Percentiles rank a stretch among this genome's conserved stretches.
These are phyloP conservation scores for Argentina anserina DNA, from an alignment of 306 rosid genomes.

Conservation along the genomic window DNA sequence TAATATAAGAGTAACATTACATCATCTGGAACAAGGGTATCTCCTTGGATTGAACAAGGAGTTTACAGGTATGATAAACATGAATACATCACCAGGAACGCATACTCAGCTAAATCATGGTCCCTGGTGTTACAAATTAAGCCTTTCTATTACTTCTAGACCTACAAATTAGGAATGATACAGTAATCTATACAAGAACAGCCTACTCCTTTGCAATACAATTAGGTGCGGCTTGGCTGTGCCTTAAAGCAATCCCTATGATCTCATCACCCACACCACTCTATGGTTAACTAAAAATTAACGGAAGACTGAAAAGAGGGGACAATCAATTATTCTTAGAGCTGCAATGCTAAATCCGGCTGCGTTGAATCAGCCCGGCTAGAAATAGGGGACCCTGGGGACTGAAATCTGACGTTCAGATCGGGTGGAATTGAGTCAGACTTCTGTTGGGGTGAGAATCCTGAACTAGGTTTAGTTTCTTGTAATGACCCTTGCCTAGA, in stretches of 20 bases:
- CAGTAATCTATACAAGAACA: slow-evolving; percentile 49
- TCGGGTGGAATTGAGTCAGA: slow-evolving; percentile 56
- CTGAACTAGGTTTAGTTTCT: slow-evolving; percentile 24
- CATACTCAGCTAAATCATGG: slow-evolving; percentile 16
- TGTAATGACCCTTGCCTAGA: slow-evolving; percentile 34
- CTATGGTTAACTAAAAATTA: slow-evolving; percentile 44
- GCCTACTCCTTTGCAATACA: slow-evolving; percentile 39
- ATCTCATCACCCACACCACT: slow-evolving; percentile 39
- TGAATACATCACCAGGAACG: neutral
- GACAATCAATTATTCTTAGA: slow-evolving; percentile 40
- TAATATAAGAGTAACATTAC: neutral
- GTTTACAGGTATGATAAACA: neutral
- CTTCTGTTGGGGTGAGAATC: slow-evolving; percentile 33
- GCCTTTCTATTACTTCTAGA: slow-evolving; percentile 26
- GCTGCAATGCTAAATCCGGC: slow-evolving; percentile 67
- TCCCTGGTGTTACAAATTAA: slow-evolving; percentile 30
- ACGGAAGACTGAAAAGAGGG: neutral
- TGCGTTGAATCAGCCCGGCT: slow-evolving; percentile 51
- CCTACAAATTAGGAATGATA: slow-evolving; percentile 31
- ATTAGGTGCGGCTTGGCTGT: slow-evolving; percentile 31
- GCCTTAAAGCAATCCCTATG: slow-evolving; percentile 16
- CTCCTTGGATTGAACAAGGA: slow-evolving; percentile 13
- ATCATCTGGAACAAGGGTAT: slow-evolving; percentile 12
- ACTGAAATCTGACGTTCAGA: slow-evolving; percentile 52
- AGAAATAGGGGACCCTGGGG: slow-evolving; percentile 62